phyloP scores from a whole-genome alignment of 2,329 filamentous ascomycete genomes.

The Cyphellophora attinorum region DNA sequence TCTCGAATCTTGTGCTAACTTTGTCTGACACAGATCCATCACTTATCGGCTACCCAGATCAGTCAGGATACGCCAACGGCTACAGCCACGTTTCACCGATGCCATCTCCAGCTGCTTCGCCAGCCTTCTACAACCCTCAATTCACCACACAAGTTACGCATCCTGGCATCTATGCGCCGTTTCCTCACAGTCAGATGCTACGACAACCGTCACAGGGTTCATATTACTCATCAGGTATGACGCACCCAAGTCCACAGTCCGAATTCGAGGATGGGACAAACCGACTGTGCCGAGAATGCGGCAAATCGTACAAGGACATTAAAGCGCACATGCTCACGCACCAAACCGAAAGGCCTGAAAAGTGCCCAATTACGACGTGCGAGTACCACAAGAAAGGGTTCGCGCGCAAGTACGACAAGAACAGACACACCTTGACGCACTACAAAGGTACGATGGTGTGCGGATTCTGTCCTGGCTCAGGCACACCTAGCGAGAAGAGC shows the following conservation, averaged over 20 bases:
- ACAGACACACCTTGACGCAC: conserved; percentile 84
- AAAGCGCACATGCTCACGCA: conserved; percentile 94
- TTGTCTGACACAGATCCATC: conserved; percentile 11
- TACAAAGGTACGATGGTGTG: conserved; percentile 98
- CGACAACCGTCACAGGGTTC: conserved; percentile 52
- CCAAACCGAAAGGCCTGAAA: conserved; percentile 81
- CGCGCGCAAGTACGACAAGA: conserved; percentile 93
- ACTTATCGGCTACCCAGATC: conserved; percentile 11
- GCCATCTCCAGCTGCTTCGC: conserved; percentile 23
- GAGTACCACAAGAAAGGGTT: conserved; percentile 91
- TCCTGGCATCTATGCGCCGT: conserved; percentile 18
- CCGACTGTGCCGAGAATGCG: conserved; percentile 72
- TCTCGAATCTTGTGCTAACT: conserved; percentile 10
- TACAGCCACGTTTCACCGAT: conserved; percentile 27
- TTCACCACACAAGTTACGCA: conserved; percentile 16
- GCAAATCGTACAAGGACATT: conserved; percentile 78
- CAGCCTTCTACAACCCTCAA: conserved; percentile 22
- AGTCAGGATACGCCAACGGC: conserved; percentile 12
- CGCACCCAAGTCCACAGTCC: conserved; percentile 48
- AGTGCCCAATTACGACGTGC: conserved; percentile 85
- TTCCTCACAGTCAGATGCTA: conserved; percentile 17
- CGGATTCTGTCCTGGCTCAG: conserved; percentile 83
- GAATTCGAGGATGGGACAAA: conserved; percentile 58
- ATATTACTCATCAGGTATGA: conserved; percentile 60
- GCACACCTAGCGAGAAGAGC: conserved; percentile 82